Evolutionary conservation across 1,284 basidiomycete species (phyloP).

Genomic region (Malassezia cuniculi): DNA sequence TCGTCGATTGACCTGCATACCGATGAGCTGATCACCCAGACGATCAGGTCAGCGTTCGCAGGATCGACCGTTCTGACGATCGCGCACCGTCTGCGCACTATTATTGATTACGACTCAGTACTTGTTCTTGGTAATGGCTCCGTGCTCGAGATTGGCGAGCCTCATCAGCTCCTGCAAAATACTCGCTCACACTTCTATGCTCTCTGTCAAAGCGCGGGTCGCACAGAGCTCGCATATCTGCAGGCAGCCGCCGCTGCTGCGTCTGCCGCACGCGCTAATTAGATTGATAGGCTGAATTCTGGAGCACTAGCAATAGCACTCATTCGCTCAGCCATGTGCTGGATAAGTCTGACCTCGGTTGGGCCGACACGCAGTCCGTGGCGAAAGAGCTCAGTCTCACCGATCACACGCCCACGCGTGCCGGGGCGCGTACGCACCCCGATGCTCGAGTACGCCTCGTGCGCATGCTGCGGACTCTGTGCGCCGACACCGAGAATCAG

Average conservation of each 20-base stretch:
- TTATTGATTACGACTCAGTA: conserved; percentile 47
- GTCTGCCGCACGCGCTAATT: background rate
- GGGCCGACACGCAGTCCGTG: conserved; percentile 36
- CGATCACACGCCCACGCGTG: conserved; percentile 18
- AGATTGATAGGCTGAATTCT: conserved; percentile 1
- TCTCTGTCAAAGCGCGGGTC: conserved; percentile 26
- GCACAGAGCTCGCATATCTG: conserved; percentile 3
- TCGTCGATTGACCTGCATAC: conserved; percentile 37
- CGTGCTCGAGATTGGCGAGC: conserved; percentile 49
- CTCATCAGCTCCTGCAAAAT: conserved; percentile 46
- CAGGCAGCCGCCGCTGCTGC: background rate
- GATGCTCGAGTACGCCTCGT: conserved; percentile 12
- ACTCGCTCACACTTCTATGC: conserved; percentile 20
- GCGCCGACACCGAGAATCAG: conserved; percentile 37
- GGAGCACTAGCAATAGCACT: conserved; percentile 11
- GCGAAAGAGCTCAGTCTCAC: conserved; percentile 39
- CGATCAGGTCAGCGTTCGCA: conserved; percentile 66
- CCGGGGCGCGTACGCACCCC: conserved; percentile 6
- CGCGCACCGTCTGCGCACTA: conserved; percentile 52
- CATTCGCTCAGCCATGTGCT: conserved; percentile 31
- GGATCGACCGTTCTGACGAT: conserved; percentile 66
- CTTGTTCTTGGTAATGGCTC: conserved; percentile 49
- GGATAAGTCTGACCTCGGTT: conserved; percentile 28
- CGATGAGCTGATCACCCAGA: conserved; percentile 54
- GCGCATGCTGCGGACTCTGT: conserved; percentile 15